These are phyloP conservation scores for Mycena metata DNA, from an alignment of 768 basidiomycete species.

Conservation along the genomic window DNA sequence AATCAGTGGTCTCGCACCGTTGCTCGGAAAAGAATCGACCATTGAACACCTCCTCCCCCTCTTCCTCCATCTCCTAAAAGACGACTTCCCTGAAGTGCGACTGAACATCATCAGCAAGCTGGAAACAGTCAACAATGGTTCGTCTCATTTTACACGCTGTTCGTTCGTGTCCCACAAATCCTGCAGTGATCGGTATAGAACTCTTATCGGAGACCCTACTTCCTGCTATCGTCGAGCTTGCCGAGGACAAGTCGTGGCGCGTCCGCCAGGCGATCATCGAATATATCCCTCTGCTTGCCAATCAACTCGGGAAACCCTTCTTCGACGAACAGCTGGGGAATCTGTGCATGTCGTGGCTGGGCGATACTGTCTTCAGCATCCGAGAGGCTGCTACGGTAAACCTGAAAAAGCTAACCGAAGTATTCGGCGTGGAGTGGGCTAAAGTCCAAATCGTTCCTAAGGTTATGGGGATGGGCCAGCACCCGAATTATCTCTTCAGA, in stretches of 20 bases:
- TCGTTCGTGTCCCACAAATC: slow-evolving; percentile 30
- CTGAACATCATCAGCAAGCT: slow-evolving; percentile 99
- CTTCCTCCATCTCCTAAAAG: slow-evolving; percentile 96
- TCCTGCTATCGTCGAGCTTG: slow-evolving; percentile 97
- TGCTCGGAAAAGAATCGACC: slow-evolving; percentile 93
- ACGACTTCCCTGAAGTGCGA: slow-evolving; percentile 98
- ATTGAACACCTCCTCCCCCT: slow-evolving; percentile 97
- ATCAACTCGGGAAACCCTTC: slow-evolving; percentile 96
- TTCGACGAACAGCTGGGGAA: slow-evolving; percentile 98
- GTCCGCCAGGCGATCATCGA: slow-evolving; percentile 99
- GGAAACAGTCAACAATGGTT: slow-evolving; percentile 94
- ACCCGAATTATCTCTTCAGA: slow-evolving; percentile 96
- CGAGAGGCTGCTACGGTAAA: slow-evolving; percentile 98
- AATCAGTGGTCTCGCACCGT: slow-evolving; percentile 95
- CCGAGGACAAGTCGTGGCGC: slow-evolving; percentile 99
- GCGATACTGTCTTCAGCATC: slow-evolving; percentile 98
- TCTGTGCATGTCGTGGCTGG: slow-evolving; percentile 99
- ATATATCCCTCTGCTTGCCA: slow-evolving; percentile 98
- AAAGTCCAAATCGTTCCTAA: slow-evolving; percentile 94
- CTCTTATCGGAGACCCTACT: slow-evolving; percentile 93
- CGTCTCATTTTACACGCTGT: slow-evolving; percentile 42
- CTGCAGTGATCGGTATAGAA: slow-evolving; percentile 95
- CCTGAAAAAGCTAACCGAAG: slow-evolving; percentile 96
- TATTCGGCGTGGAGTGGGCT: slow-evolving; percentile 99
- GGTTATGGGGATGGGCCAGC: slow-evolving; percentile 96